Evolutionary conservation across 1,284 basidiomycete genomes (phyloP).

Genomic region (Rhizoctonia solani): DNA sequence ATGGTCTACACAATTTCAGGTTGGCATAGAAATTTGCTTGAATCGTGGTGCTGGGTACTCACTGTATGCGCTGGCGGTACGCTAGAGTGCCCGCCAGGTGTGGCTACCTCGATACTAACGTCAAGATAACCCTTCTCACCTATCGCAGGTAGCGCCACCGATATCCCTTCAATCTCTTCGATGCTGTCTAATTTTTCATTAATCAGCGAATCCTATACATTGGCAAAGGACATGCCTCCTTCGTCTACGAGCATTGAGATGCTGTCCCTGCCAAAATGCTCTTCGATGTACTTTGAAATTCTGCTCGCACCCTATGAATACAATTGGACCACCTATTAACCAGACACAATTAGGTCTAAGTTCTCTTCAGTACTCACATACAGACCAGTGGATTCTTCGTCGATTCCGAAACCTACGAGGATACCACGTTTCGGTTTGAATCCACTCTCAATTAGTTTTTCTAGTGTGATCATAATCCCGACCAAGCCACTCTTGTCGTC

Average conservation of each 20-base stretch:
- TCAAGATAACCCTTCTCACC: slow-evolving; percentile 50
- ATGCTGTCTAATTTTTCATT: slow-evolving; percentile 46
- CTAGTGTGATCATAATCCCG: slow-evolving; percentile 42
- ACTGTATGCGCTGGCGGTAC: slow-evolving; percentile 40
- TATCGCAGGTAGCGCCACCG: slow-evolving; percentile 50
- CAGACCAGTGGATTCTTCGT: slow-evolving; percentile 51
- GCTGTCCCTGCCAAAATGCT: slow-evolving; percentile 48
- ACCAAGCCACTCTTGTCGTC: slow-evolving; percentile 50
- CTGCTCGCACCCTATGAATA: slow-evolving; percentile 44
- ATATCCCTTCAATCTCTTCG: slow-evolving; percentile 44
- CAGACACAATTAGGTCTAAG: neutral
- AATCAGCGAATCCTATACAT: neutral
- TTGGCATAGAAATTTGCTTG: too few species aligned
- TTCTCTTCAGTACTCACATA: too few species aligned
- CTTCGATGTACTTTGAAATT: slow-evolving; percentile 45
- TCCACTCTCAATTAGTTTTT: slow-evolving; percentile 50
- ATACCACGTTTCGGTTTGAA: slow-evolving; percentile 51
- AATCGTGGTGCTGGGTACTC: too few species aligned
- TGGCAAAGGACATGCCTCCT: slow-evolving; percentile 36
- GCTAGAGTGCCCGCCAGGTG: slow-evolving; percentile 42
- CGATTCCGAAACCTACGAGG: slow-evolving; percentile 54
- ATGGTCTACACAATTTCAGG: too few species aligned
- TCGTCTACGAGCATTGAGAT: slow-evolving; percentile 53
- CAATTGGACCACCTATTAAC: neutral
- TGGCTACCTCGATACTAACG: slow-evolving; percentile 41